These are phyloP conservation scores for Podila horticola DNA, from an alignment of 192 early-diverging fungal genomes.

Conservation along the genomic window DNA sequence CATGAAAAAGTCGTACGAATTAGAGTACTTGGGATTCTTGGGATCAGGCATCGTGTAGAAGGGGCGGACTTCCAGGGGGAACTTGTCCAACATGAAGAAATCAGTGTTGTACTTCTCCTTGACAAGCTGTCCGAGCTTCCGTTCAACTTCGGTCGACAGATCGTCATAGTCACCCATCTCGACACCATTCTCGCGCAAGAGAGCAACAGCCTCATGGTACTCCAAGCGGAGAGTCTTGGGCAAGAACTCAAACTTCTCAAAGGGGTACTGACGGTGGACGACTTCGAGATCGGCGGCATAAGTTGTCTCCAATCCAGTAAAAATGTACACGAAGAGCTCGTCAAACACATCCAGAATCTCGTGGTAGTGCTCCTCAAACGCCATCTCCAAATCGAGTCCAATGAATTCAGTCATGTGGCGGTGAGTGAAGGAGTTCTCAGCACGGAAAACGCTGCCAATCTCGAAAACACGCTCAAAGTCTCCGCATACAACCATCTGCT, in stretches of 20 bases:
- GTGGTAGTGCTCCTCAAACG: conserved; percentile 99
- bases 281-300: conserved; percentile 87
- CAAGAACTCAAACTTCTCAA: conserved; percentile 89
- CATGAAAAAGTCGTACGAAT: conserved; percentile 99
- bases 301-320: conserved; percentile 86
- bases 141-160: conserved; percentile 90
- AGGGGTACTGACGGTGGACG: conserved; percentile 91
- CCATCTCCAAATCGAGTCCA: conserved; percentile 99
- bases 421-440: conserved; percentile 97
- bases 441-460: conserved; percentile 96
- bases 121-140: conserved; percentile 86
- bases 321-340: conserved; percentile 92
- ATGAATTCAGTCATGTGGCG: conserved; percentile 99
- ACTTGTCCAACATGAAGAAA: conserved; percentile 99
- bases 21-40: conserved; percentile 86
- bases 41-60: conserved; percentile 99
- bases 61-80: conserved; percentile 94
- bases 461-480: conserved; percentile 99
- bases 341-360: conserved; percentile 96
- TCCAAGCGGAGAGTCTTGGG: conserved; percentile 85
- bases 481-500: conserved; percentile 98
- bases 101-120: conserved; percentile 96
- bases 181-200: conserved; percentile 88
- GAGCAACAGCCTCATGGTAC: conserved; percentile 89
- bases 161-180: conserved; percentile 96